A percentile compares a stretch with the other conserved stretches of the same genome.
These are phyloP conservation scores for Saccharomycopsis javanensis DNA, from an alignment of 805 yeast genomes.

Conservation along the genomic window DNA sequence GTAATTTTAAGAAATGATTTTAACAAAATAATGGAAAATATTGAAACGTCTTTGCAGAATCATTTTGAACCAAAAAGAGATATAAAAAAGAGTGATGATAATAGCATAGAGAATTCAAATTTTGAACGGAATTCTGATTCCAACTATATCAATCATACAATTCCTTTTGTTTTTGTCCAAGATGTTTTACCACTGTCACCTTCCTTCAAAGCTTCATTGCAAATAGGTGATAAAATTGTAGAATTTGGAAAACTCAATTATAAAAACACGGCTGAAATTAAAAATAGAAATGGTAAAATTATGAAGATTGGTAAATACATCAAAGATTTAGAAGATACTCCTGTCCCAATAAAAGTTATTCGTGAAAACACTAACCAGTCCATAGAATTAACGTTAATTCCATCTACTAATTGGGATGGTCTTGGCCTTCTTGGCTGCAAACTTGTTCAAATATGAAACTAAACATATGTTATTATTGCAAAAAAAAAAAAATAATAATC, in stretches of 20 bases:
- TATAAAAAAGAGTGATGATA: neutral
- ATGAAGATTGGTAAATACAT: constrained; percentile 5
- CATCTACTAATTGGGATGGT: constrained; percentile 53
- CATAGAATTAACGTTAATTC: constrained; percentile 30
- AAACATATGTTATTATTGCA: no score
- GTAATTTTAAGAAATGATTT: constrained; percentile 66
- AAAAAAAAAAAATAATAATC: no score
- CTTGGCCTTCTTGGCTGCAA: constrained; percentile 63
- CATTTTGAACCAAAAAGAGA: constrained; percentile 27
- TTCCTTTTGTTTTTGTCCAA: constrained; percentile 8
- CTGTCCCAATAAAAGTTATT: constrained; percentile 22
- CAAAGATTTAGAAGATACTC: constrained; percentile 1
- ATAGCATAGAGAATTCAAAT: neutral
- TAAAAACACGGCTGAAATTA: constrained; percentile 6
- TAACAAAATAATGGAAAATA: constrained; percentile 34
- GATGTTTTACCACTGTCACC: constrained; percentile 15
- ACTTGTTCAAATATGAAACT: constrained; percentile 35
- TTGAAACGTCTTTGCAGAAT: constrained; percentile 38
- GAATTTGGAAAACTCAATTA: constrained; percentile 9
- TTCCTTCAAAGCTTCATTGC: constrained; percentile 10
- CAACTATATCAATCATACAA: neutral
- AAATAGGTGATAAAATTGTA: constrained; percentile 11
- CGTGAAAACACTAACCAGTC: constrained; percentile 24
- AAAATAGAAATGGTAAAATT: constrained; percentile 13
- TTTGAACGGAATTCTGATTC: neutral